Conservation (phyloP, 2,329 filamentous ascomycete species). For the Reticulascus tulasneorum region DNA sequence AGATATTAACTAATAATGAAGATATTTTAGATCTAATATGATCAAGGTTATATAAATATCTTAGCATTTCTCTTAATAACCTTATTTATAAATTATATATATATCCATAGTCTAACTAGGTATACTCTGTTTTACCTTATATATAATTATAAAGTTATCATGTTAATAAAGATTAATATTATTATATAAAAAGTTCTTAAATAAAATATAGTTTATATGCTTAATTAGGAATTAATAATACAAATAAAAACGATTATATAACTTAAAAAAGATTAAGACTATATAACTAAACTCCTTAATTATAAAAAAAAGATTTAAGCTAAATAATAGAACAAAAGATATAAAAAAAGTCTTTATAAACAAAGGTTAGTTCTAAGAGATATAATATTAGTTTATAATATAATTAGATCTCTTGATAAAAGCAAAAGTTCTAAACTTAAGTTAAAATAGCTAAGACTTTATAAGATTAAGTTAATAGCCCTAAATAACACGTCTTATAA, state of each 20-base stretch:
- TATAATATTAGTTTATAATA: background rate
- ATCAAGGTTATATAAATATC: background rate
- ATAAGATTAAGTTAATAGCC: background rate
- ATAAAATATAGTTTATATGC: too few species aligned
- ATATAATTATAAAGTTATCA: background rate
- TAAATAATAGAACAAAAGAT: background rate
- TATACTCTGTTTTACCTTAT: background rate
- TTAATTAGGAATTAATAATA: background rate
- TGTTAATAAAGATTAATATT: background rate
- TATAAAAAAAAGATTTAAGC: background rate
- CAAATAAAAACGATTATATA: background rate
- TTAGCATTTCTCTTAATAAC: background rate
- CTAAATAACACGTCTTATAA: background rate
- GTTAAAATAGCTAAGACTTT: background rate
- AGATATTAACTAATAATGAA: background rate
- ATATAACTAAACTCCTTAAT: background rate
- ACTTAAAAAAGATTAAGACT: background rate
- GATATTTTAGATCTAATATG: background rate
- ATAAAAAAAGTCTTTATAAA: too few species aligned
- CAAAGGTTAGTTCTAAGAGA: background rate
- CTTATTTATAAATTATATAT: conserved; percentile 1
- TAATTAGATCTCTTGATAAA: background rate
- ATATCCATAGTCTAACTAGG: background rate
- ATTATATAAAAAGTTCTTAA: background rate
- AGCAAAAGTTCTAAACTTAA: background rate